A percentile compares a stretch with the other conserved stretches of the same genome.
Conservation (phyloP, 805 yeast genomes). For the Candida ascalaphidarum region DNA sequence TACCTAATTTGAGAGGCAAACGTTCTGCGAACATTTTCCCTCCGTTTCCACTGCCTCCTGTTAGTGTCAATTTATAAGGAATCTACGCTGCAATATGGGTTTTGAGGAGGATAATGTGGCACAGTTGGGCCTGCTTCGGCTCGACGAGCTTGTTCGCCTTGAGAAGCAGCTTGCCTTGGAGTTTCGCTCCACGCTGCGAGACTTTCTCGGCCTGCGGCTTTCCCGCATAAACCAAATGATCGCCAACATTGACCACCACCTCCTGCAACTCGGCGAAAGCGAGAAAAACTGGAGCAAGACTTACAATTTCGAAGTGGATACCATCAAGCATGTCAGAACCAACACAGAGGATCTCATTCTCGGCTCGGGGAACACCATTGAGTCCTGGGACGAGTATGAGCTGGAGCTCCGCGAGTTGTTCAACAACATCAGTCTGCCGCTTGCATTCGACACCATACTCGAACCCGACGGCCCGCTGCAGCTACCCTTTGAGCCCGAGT, state of each 20-base stretch:
- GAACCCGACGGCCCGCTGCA: constrained; percentile 5
- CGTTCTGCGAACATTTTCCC: no score
- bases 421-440: constrained; percentile 23
- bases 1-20: no score
- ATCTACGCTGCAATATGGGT: no score
- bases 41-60: no score
- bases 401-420: constrained; percentile 21
- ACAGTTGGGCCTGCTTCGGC: neutral
- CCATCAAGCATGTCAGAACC: constrained; percentile 21
- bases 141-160: constrained; percentile 1
- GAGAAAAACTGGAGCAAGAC: constrained; percentile 26
- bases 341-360: constrained; percentile 22
- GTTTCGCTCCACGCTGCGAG: constrained; percentile 13
- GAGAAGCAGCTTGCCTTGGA: constrained; percentile 11
- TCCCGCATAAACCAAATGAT: constrained; percentile 19
- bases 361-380: constrained; percentile 2
- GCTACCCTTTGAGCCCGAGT: constrained; percentile 15
- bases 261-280: constrained; percentile 16
- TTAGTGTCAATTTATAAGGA: no score
- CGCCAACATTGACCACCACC: constrained; percentile 13
- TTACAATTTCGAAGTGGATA: constrained; percentile 24
- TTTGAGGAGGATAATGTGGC: no score
- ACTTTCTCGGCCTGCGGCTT: constrained; percentile 19
- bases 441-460: constrained; percentile 21
- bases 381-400: constrained; percentile 18